Conservation (phyloP, 805 yeast genomes). For the Hermanozyma aechmeae region DNA sequence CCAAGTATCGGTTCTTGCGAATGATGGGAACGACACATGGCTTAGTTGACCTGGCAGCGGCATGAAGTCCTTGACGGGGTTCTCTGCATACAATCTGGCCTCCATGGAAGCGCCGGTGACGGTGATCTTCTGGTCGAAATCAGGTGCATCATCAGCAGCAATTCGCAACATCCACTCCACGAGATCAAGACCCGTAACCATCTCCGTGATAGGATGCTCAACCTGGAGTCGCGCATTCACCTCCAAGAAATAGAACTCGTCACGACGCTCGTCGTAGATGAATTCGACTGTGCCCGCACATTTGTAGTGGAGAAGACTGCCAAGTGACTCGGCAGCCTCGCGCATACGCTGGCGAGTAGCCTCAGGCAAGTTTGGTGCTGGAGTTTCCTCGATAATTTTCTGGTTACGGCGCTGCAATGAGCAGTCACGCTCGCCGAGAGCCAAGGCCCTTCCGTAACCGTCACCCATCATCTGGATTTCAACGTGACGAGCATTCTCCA, state of each 20-base stretch:
- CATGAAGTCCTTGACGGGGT: slow-evolving; percentile 88
- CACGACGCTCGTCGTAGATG: slow-evolving; percentile 78
- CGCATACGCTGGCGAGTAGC: slow-evolving; percentile 67
- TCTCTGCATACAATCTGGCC: slow-evolving; percentile 93
- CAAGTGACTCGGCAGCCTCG: slow-evolving; percentile 77
- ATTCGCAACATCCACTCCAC: slow-evolving; percentile 95
- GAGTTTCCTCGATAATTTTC: slow-evolving; percentile 93
- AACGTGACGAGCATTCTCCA: slow-evolving; percentile 91
- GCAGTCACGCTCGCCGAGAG: slow-evolving; percentile 95
- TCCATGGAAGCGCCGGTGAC: slow-evolving; percentile 91
- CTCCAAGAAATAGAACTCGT: slow-evolving; percentile 89
- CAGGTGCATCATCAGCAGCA: slow-evolving; percentile 86
- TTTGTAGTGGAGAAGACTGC: slow-evolving; percentile 75
- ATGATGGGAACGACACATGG: slow-evolving; percentile 74
- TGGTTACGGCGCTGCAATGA: slow-evolving; percentile 96
- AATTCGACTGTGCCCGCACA: slow-evolving; percentile 98
- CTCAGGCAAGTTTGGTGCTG: slow-evolving; percentile 90
- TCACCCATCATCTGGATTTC: slow-evolving; percentile 97
- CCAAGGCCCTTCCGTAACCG: slow-evolving; percentile 87
- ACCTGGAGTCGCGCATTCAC: slow-evolving; percentile 96
- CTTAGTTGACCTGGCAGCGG: slow-evolving; percentile 95
- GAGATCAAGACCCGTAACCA: slow-evolving; percentile 88
- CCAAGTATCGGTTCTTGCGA: slow-evolving; percentile 97
- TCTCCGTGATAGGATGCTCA: slow-evolving; percentile 95
- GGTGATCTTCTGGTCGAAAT: slow-evolving; percentile 48